Percentiles rank a stretch among this genome's conserved stretches.
phyloP scores from a whole-genome alignment of 129 eudicot genomes.

The Pittosporum tobira region DNA sequence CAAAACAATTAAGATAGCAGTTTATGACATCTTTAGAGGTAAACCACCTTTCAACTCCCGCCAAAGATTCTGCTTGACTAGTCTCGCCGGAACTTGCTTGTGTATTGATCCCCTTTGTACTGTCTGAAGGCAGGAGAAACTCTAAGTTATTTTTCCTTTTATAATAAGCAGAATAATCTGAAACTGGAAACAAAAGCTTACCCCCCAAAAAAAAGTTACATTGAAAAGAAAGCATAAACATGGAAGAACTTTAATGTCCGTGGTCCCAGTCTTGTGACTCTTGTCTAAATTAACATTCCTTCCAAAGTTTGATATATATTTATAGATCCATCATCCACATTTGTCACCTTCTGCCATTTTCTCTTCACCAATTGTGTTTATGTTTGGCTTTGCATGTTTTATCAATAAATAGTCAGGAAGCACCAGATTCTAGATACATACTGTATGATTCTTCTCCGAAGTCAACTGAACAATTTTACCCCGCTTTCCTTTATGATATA shows the following conservation, averaged over 20 bases:
- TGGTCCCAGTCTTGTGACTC: background rate
- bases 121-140: conserved; percentile 41
- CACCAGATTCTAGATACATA: background rate
- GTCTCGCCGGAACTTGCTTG: conserved; percentile 31
- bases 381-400: too few species aligned
- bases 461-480: too few species aligned
- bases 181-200: background rate
- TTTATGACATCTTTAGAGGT: conserved; percentile 1
- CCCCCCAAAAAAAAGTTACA: too few species aligned
- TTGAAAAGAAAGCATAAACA: conserved; percentile 2
- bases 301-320: background rate
- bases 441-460: background rate
- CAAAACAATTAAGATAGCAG: background rate
- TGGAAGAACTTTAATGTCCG: conserved; percentile 5
- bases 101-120: conserved; percentile 46
- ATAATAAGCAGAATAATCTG: conserved; percentile 4
- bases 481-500: background rate
- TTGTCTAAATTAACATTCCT: background rate
- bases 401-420: too few species aligned
- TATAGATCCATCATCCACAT: background rate
- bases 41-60: conserved; percentile 49
- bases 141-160: background rate
- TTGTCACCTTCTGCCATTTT: background rate
- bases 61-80: conserved; percentile 35
- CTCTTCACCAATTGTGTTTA: too few species aligned